A percentile compares a stretch with the other conserved stretches of the same genome.
These are phyloP conservation scores for Uronychia binucleata DNA, from an alignment of 73 alveolate species.

Conservation along the genomic window DNA sequence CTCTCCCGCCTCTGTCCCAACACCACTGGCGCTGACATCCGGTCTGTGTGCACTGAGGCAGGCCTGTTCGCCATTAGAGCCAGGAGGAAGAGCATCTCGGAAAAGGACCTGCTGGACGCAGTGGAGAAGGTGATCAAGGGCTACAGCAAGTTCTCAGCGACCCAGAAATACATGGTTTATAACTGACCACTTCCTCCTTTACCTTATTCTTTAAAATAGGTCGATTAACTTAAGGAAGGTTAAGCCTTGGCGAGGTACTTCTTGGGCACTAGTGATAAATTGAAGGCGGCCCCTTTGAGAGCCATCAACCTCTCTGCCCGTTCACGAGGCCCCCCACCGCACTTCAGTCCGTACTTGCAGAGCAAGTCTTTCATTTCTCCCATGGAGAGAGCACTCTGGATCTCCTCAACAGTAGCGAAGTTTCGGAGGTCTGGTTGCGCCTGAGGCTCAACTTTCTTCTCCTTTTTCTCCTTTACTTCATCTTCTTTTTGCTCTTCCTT, in stretches of 20 bases:
- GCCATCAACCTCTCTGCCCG: neutral
- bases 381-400: neutral
- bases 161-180: slow-evolving; percentile 84
- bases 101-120: slow-evolving; percentile 89
- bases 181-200: too few relatives aligned
- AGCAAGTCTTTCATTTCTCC: neutral
- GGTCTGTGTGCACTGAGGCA: slow-evolving; percentile 95
- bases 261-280: neutral
- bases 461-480: neutral
- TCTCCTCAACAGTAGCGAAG: neutral
- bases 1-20: slow-evolving; percentile 97
- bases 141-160: slow-evolving; percentile 94
- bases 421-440: neutral
- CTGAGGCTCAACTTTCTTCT: neutral
- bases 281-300: neutral
- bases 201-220: too few relatives aligned
- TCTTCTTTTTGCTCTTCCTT: neutral
- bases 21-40: slow-evolving; percentile 98
- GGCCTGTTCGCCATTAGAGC: slow-evolving; percentile 99
- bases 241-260: neutral
- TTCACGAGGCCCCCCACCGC: neutral
- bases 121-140: slow-evolving; percentile 98
- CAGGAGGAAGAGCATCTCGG: slow-evolving; percentile 97
- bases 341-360: neutral
- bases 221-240: too few relatives aligned